Evolutionary conservation across 1,284 basidiomycete genomes (phyloP).

Genomic region (Anthracocystis panici-leucophaei): DNA sequence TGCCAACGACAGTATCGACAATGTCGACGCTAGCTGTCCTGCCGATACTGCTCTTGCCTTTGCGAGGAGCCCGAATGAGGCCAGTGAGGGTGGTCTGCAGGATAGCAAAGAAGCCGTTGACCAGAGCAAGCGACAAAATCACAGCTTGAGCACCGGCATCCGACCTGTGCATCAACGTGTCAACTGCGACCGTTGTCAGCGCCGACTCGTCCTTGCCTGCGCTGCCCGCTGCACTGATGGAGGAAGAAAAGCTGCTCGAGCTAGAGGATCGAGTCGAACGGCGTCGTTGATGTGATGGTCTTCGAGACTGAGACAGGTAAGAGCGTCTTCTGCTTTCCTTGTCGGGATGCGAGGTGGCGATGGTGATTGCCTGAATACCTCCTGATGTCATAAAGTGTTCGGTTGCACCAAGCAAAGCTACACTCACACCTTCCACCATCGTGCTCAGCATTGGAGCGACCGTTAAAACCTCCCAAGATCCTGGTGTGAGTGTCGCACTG

Average conservation of each 20-base stretch:
- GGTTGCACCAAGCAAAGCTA: constrained; percentile 21
- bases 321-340: constrained; percentile 15
- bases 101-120: constrained; percentile 27
- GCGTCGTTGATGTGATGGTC: constrained; percentile 21
- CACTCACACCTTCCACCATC: constrained; percentile 13
- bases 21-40: constrained; percentile 14
- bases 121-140: constrained; percentile 23
- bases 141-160: constrained; percentile 14
- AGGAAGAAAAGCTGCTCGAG: constrained; percentile 1
- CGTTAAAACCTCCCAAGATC: constrained; percentile 34
- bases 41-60: background rate
- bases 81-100: constrained; percentile 18
- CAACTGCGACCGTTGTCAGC: background rate
- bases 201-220: constrained; percentile 2
- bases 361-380: constrained; percentile 9
- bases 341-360: constrained; percentile 6
- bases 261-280: constrained; percentile 22
- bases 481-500: constrained; percentile 7
- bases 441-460: constrained; percentile 18
- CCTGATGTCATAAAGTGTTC: constrained; percentile 34
- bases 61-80: background rate
- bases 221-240: background rate
- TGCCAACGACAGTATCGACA: constrained; percentile 16
- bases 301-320: constrained; percentile 9
- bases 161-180: constrained; percentile 13